Conservation (phyloP, 2,329 filamentous ascomycete species). For the Shiraia bambusicola region DNA sequence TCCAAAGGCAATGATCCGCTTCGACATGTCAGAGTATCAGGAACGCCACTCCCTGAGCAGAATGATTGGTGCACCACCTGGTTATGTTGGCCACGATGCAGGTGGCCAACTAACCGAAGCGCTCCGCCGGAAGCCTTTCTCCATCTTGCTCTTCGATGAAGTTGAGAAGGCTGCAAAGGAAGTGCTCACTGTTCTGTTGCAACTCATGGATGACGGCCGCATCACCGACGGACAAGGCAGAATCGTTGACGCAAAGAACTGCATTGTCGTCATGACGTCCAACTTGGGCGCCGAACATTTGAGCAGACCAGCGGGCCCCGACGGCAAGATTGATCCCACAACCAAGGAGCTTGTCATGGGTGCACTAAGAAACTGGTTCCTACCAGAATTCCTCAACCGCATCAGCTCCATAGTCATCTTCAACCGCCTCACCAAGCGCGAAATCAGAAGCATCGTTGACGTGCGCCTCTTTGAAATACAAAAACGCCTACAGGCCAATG, state of each 20-base stretch:
- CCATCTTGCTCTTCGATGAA: constrained; percentile 95
- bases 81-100: constrained; percentile 94
- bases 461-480: constrained; percentile 86
- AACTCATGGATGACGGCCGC: constrained; percentile 98
- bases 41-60: constrained; percentile 92
- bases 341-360: constrained; percentile 90
- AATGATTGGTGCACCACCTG: constrained; percentile 96
- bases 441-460: constrained; percentile 96
- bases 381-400: constrained; percentile 97
- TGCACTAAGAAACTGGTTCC: constrained; percentile 89
- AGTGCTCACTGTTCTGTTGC: constrained; percentile 92
- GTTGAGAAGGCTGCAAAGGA: constrained; percentile 99
- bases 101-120: constrained; percentile 95
- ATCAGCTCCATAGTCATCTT: constrained; percentile 97
- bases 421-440: constrained; percentile 85
- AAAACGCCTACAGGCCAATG: constrained; percentile 81
- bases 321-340: constrained; percentile 81
- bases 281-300: constrained; percentile 95
- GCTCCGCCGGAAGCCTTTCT: constrained; percentile 92
- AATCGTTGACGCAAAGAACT: constrained; percentile 93
- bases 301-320: constrained; percentile 72
- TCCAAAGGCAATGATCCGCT: constrained; percentile 94
- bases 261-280: constrained; percentile 98
- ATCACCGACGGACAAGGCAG: constrained; percentile 98
- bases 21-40: constrained; percentile 99